Evolutionary conservation across 169 alveolate species (phyloP), one percentile per base, ranked within the genome.

Genomic region (Plasmodium fragile): DNA sequence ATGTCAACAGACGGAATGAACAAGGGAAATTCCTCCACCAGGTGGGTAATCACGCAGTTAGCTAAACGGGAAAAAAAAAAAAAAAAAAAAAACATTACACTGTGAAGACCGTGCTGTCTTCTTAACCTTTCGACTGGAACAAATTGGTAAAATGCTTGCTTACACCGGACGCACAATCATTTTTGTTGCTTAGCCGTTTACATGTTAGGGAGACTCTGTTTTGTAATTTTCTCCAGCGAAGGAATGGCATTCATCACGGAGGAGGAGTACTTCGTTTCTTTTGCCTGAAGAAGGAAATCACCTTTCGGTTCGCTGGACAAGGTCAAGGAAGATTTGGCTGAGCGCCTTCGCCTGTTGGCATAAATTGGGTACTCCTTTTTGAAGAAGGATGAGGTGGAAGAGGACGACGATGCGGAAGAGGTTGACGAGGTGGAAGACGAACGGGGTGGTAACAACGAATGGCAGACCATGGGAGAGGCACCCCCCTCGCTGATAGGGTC

Each of bases 201-300:
- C 75, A 18, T 28, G 36, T 18, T 65, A 49, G 32, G 22, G 55
- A 53, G 59, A 6, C 30, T 18, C 13, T 36, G 16, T 22, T 87
- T 87, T 18, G 82, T 5, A 41, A 91, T 91, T 80, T 91, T 80
- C 55, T 91, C 92, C 52, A 91, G 75, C 28, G 90, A 39, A 7
- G 94, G 94, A 22, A 91, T 45, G 81, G 75, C 80, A 18, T 81
- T 81, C 39, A 91, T 6, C 28, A 53, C 13, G 28, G 91, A 70
- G 71, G 82, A 39, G 39, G 45, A 69, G 75, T 91, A 91, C 49
- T 59, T 91, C 1, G 84, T 80, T 81, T 81, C 80, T 52, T 91
- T 91, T 53, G 81, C 92, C 82, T 80, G 81, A n/a, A 91, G 18
- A 18, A 80, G 73, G 41, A 80, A 91, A 49, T 18, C 28, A 10